Percentiles rank a stretch among this genome's conserved stretches.
Conservation (phyloP, 2,329 filamentous ascomycete genomes). For the Diaporthe citrichinensis region DNA sequence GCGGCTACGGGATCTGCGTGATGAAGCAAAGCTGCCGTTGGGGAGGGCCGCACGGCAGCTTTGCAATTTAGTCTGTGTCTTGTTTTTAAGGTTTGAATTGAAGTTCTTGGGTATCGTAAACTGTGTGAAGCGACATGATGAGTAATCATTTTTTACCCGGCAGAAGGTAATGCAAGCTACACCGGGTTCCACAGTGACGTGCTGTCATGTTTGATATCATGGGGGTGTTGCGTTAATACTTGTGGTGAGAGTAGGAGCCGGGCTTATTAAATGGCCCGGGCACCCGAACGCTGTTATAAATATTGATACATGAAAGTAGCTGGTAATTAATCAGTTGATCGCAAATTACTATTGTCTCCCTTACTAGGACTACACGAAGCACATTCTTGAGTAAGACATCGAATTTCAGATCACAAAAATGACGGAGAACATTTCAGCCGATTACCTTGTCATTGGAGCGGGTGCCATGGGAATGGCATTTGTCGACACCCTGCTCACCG, state of each 20-base stretch:
- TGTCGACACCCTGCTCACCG: not conserved
- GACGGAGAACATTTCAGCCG: not conserved
- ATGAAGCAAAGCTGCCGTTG: no score
- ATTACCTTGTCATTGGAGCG: slow-evolving; percentile 10
- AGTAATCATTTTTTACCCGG: no score
- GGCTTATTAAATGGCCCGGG: not conserved
- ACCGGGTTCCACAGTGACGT: not conserved
- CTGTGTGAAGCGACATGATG: no score
- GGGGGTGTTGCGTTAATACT: not conserved
- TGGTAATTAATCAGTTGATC: not conserved
- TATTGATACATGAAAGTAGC: not conserved
- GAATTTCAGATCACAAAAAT: not conserved
- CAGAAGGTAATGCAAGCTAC: not conserved
- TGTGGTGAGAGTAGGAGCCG: not conserved
- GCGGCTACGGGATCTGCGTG: no score
- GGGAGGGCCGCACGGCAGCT: no score
- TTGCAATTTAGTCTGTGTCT: no score
- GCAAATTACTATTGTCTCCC: not conserved
- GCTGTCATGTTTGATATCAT: not conserved
- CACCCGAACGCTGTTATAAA: not conserved
- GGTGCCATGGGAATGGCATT: slow-evolving; percentile 6
- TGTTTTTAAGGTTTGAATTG: no score
- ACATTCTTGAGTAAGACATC: not conserved
- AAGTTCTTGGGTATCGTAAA: no score
- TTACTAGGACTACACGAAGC: not conserved